phyloP scores from a whole-genome alignment of 129 eudicot species.

The Sambucus nigra region DNA sequence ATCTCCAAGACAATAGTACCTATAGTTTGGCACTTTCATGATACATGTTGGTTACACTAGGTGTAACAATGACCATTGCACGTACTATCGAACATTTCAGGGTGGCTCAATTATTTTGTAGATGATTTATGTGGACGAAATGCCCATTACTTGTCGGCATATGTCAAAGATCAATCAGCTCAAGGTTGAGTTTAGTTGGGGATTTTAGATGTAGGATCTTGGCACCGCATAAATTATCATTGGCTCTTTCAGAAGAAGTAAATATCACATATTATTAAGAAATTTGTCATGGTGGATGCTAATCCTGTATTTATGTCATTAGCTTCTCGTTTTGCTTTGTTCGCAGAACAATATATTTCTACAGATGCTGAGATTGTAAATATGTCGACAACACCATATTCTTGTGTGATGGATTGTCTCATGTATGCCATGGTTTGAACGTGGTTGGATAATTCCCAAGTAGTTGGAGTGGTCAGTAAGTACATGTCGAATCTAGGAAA shows the following conservation, averaged over 20 bases:
- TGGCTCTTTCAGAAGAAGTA: not conserved
- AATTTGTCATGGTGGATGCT: not conserved
- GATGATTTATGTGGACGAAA: no score
- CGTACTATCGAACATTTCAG: no score
- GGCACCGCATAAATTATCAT: not conserved
- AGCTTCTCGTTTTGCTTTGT: not conserved
- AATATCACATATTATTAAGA: not conserved
- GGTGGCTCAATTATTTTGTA: no score
- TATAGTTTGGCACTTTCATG: no score
- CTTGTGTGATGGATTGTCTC: not conserved
- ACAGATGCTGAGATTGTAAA: not conserved
- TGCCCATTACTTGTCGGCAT: no score
- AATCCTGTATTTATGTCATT: not conserved
- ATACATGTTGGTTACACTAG: no score
- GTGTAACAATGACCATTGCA: no score
- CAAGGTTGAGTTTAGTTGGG: not conserved
- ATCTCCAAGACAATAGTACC: no score
- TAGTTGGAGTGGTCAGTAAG: constrained; percentile 1
- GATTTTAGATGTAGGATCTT: not conserved
- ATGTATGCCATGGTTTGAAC: constrained; percentile 4
- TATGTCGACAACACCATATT: not conserved
- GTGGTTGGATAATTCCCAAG: not conserved
- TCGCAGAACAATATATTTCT: not conserved
- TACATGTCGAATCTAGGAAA: not conserved
- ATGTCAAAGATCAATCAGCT: no score